Conservation (phyloP, 768 basidiomycete species). For the Mycena albidolilacea region DNA sequence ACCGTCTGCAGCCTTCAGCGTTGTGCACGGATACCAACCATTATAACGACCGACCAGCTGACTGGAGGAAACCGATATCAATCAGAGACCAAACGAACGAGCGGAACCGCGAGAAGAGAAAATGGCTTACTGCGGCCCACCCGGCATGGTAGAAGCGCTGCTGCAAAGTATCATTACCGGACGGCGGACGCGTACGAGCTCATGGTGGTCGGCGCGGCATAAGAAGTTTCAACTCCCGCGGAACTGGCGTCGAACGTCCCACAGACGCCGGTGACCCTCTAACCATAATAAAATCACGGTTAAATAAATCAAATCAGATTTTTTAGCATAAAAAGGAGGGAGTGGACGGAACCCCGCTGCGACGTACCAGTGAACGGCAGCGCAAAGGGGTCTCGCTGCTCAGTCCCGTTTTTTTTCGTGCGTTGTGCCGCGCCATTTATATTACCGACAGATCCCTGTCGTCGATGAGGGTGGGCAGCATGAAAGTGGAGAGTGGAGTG, state of each 20-base stretch:
- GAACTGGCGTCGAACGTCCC: constrained; percentile 54
- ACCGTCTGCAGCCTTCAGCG: constrained; percentile 29
- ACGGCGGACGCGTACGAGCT: constrained; percentile 42
- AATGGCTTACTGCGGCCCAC: constrained; percentile 50
- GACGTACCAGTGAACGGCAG: constrained; percentile 52
- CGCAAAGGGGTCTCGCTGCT: constrained; percentile 52
- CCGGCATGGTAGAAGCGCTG: constrained; percentile 53
- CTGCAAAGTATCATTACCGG: constrained; percentile 45
- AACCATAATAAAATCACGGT: not conserved
- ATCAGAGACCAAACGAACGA: not conserved
- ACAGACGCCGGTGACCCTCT: constrained; percentile 54
- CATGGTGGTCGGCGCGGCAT: constrained; percentile 46
- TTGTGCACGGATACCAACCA: constrained; percentile 49
- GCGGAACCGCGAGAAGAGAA: not conserved
- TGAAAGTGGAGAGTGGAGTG: too few species aligned
- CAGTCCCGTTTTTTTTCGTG: constrained; percentile 49
- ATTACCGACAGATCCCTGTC: constrained; percentile 51
- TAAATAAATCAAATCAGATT: not conserved
- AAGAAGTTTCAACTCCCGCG: constrained; percentile 53
- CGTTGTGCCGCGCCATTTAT: constrained; percentile 50
- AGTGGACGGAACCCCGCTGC: too few species aligned
- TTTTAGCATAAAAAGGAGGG: not conserved
- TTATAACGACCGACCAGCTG: constrained; percentile 49
- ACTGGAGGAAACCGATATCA: constrained; percentile 35
- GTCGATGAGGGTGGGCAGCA: constrained; percentile 47